Evolutionary conservation across 495 filamentous ascomycete genomes (phyloP).

Genomic region (Penicillium dipodomyicola): DNA sequence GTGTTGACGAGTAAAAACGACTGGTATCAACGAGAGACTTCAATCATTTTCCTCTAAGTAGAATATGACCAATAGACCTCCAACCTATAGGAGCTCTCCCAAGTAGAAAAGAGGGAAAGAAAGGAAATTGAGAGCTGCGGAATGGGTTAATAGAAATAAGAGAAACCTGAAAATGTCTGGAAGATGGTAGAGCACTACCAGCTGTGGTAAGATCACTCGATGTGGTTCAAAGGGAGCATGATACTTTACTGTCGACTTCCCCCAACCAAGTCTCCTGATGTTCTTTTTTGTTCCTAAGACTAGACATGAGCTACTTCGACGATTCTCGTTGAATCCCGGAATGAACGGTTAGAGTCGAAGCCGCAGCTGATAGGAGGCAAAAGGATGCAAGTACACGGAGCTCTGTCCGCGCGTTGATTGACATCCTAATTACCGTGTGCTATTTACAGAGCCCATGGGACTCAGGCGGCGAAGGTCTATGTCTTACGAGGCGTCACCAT

Average conservation of each 20-base stretch:
- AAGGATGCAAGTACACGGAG: slow-evolving; percentile 12
- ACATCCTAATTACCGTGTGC: slow-evolving; percentile 14
- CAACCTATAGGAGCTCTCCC: slow-evolving; percentile 2
- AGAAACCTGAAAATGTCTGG: neutral
- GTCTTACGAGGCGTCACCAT: slow-evolving; percentile 19
- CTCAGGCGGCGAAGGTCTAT: slow-evolving; percentile 15
- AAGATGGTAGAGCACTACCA: slow-evolving; percentile 1
- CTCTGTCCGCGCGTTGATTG: slow-evolving; percentile 11
- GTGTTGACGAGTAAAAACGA: neutral
- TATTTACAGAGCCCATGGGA: slow-evolving; percentile 20
- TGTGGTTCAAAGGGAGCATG: slow-evolving; percentile 10
- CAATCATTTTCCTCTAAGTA: neutral
- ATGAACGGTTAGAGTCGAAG: slow-evolving; percentile 14
- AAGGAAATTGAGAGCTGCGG: slow-evolving; percentile 1
- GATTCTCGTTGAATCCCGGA: slow-evolving; percentile 16
- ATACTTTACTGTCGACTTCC: slow-evolving; percentile 5
- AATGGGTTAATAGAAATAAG: slow-evolving; percentile 10
- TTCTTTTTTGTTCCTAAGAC: neutral
- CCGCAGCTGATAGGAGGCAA: slow-evolving; percentile 21
- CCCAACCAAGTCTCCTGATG: slow-evolving; percentile 8
- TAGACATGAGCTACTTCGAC: slow-evolving; percentile 5
- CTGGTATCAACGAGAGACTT: slow-evolving; percentile 3
- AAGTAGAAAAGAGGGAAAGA: slow-evolving; percentile 1
- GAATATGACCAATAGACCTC: slow-evolving; percentile 1
- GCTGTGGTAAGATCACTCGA: slow-evolving; percentile 5